Percentiles rank a stretch among this genome's conserved stretches.
Conservation (phyloP, 192 early-diverging fungal species). For the Backusella australiensis region DNA sequence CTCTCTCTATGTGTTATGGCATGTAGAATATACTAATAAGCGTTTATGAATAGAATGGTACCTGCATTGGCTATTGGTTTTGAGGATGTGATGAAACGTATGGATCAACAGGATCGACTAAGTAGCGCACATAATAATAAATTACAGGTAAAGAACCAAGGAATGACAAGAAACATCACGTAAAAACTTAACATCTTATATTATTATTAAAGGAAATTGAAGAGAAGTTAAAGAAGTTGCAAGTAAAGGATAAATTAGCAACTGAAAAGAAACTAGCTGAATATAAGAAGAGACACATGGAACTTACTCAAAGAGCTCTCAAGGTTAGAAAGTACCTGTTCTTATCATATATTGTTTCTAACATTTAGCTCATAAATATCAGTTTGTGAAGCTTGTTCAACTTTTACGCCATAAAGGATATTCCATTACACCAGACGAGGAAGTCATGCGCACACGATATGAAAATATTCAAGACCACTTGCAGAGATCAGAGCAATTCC, state of each 20-base stretch:
- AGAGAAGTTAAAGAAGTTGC: slow-evolving; percentile 21
- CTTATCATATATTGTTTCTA: not conserved
- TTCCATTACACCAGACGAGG: slow-evolving; percentile 81
- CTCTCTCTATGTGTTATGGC: not conserved
- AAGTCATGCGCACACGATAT: slow-evolving; percentile 67
- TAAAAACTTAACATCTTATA: not conserved
- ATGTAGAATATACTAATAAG: not conserved
- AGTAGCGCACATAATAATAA: slow-evolving; percentile 69
- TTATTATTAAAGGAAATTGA: slow-evolving; percentile 16
- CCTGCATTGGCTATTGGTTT: slow-evolving; percentile 91
- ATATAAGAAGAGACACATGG: slow-evolving; percentile 70
- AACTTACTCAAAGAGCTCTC: slow-evolving; percentile 73
- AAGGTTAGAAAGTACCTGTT: slow-evolving; percentile 36
- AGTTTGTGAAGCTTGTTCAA: slow-evolving; percentile 56
- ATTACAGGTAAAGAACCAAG: slow-evolving; percentile 49
- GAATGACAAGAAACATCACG: not conserved
- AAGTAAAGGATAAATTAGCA: slow-evolving; percentile 62
- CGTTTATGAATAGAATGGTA: slow-evolving; percentile 62
- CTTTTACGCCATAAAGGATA: slow-evolving; percentile 78
- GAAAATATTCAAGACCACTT: slow-evolving; percentile 77
- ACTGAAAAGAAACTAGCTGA: slow-evolving; percentile 74
- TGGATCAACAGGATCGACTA: slow-evolving; percentile 70
- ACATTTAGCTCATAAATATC: not conserved
- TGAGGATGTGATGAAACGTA: slow-evolving; percentile 84
- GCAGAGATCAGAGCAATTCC: slow-evolving; percentile 74